Base-by-base conservation (phyloP, 2,329 filamentous ascomycete genomes). In the Aureobasidium sp. region DNA sequence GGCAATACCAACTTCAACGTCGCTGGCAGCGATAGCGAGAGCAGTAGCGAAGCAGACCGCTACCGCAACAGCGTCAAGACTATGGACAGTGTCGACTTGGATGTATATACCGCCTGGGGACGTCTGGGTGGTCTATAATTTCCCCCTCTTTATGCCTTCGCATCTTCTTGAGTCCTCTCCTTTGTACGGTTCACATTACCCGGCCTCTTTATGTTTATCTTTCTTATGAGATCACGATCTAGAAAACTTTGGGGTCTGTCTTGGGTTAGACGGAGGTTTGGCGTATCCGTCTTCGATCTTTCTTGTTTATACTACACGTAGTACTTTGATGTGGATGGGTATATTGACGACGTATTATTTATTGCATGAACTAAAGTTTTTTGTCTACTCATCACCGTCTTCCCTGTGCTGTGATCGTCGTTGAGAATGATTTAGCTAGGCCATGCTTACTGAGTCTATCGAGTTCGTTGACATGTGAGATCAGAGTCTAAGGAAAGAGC, bases 71-170 rank as follows among this genome's bases (percentile, higher is more conserved):
- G 64, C 19, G 52, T 58, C 40, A 61, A 62, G 48, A 54, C 59
- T 15, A 58, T 63, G 42, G 62, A 60, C 37, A 62, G 62, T 47
- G 50, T 48, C 24, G 62, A 60, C 49, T 15, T 58, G 24, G 61
- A 62, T 58, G 62, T 64, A 11, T 35, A 64, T 33, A 60, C 60
- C 27, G 64, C 64, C 44, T 65, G 64, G 64, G 44, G 29, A 8
- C 57, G 42, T 24, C 45, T 65, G 31, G 64, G 64, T 11, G 64
- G 64, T 2, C 31, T 29, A 5, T 61, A 31, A 40, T 40, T 22
- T 24, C 27, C 4, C 7, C 37, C 17, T 44, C 39, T 8, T 33
- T 12, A 33, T 12, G 2, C 24, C 24, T 56, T 5, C 1, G 22
- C 9, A 15, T 39, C 44, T 8, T 15, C 44, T 29, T 47, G 45